These are phyloP conservation scores for Mortierella sp. DNA, from an alignment of 371 early-diverging fungal genomes.

Conservation along the genomic window DNA sequence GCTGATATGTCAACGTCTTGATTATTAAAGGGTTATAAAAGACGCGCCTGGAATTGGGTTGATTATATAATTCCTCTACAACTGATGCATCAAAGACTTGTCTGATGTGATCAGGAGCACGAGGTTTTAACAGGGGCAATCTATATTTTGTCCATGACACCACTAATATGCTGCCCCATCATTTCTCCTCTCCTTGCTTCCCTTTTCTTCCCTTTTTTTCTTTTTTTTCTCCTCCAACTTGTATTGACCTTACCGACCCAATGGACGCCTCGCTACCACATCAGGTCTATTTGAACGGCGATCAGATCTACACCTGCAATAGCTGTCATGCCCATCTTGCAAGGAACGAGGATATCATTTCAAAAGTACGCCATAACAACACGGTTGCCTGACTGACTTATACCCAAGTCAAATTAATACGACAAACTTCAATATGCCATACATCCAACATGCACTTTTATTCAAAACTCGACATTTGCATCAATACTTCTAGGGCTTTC, in stretches of 20 bases:
- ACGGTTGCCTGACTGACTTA: too few species aligned
- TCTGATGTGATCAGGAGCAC: slow-evolving; percentile 7
- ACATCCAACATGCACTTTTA: background rate
- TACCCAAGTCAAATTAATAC: too few species aligned
- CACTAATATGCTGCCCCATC: background rate
- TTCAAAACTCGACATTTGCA: background rate
- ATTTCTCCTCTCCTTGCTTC: background rate
- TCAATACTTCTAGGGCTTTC: slow-evolving; percentile 65
- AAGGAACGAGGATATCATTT: slow-evolving; percentile 69
- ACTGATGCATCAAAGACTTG: background rate
- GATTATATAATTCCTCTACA: background rate
- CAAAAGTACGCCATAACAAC: slow-evolving; percentile 58
- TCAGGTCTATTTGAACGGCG: slow-evolving; percentile 58
- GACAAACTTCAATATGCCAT: background rate
- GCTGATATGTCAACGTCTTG: background rate
- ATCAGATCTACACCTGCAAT: slow-evolving; percentile 65
- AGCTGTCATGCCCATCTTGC: slow-evolving; percentile 76
- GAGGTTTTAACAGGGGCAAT: background rate
- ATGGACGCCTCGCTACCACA: slow-evolving; percentile 35
- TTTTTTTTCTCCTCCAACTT: background rate
- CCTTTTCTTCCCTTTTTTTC: slow-evolving; percentile 2
- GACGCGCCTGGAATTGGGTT: background rate
- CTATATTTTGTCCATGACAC: background rate
- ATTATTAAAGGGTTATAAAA: background rate
- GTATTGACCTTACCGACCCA: background rate